These are phyloP conservation scores for Colletotrichum falcatum DNA, from an alignment of 2,329 filamentous ascomycete species.

Conservation along the genomic window DNA sequence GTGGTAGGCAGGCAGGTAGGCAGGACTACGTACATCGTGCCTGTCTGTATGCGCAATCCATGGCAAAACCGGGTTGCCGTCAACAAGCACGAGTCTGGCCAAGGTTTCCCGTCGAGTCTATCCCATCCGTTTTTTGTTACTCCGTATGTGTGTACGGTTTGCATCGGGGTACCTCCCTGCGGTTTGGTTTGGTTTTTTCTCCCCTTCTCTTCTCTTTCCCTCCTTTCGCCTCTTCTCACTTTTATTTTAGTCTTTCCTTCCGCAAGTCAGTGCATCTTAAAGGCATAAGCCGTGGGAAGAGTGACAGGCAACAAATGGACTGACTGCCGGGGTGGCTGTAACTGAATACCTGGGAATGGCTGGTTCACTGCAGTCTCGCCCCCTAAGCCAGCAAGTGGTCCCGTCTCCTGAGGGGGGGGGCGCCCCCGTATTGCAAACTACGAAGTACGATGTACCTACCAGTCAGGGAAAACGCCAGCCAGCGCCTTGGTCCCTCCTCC, in stretches of 20 bases:
- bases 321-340: neutral
- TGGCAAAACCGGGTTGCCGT: neutral
- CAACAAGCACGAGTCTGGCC: slow-evolving; percentile 19
- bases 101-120: neutral
- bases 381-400: slow-evolving; percentile 34
- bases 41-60: too few relatives aligned
- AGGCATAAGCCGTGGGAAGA: neutral
- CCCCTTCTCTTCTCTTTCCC: neutral
- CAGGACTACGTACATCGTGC: neutral
- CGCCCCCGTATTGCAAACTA: neutral
- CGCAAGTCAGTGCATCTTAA: slow-evolving; percentile 27
- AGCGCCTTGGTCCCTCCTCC: slow-evolving; percentile 20
- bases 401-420: neutral
- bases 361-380: slow-evolving; percentile 25
- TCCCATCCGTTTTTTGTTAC: neutral
- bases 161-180: neutral
- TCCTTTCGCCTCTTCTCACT: too few relatives aligned
- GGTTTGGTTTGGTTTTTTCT: neutral
- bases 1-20: neutral
- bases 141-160: neutral
- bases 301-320: slow-evolving; percentile 22
- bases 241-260: too few relatives aligned
- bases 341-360: slow-evolving; percentile 17
- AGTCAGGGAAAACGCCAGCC: slow-evolving; percentile 17
- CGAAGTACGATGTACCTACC: too few relatives aligned